These are phyloP conservation scores for Canna indica DNA, from an alignment of 176 grass and related monocot genomes.

Conservation along the genomic window DNA sequence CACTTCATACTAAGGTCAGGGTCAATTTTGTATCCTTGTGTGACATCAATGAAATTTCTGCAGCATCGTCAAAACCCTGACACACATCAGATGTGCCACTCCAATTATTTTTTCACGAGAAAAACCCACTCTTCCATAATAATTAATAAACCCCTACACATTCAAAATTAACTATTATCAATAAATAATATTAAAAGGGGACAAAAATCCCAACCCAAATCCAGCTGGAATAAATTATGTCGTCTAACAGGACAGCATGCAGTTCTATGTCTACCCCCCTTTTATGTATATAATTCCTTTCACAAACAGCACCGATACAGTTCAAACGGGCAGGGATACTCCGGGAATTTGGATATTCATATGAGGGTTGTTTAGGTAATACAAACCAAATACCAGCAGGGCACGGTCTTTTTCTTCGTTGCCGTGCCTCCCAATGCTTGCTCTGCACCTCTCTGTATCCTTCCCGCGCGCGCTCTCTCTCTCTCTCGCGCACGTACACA, in stretches of 20 bases:
- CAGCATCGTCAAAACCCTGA: too few relatives aligned
- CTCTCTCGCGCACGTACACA: background rate
- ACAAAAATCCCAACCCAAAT: constrained; percentile 10
- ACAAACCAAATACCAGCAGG: background rate
- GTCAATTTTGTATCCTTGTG: background rate
- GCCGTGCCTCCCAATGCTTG: background rate
- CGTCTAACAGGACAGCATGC: too few relatives aligned
- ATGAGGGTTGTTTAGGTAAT: background rate
- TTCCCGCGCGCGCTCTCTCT: background rate
- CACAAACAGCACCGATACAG: background rate
- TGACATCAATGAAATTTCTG: background rate
- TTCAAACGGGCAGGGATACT: background rate
- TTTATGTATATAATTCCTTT: background rate
- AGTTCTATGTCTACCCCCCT: background rate
- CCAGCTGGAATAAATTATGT: background rate
- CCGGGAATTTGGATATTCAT: background rate
- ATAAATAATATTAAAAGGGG: background rate
- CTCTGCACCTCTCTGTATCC: background rate
- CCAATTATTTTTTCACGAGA: background rate
- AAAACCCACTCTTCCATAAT: background rate
- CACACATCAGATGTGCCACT: background rate
- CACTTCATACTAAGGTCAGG: background rate
- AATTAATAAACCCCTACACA: background rate
- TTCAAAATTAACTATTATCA: background rate
- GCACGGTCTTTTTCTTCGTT: background rate